Conservation (phyloP, 306 rosid species). For the Glycine soja region DNA sequence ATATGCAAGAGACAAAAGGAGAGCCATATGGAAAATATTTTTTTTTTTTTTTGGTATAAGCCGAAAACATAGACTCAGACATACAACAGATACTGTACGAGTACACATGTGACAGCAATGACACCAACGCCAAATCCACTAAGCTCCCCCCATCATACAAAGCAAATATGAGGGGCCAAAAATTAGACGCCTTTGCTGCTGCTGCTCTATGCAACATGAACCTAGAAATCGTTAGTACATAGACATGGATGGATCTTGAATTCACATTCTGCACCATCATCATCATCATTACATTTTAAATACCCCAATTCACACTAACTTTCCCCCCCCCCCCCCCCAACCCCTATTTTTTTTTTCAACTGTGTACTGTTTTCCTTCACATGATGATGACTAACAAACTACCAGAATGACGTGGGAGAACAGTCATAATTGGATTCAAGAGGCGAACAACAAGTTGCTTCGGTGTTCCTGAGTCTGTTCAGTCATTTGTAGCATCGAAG, state of each 20-base stretch:
- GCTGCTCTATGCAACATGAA: slow-evolving; percentile 53
- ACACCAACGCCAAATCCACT: slow-evolving; percentile 74
- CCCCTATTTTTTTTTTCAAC: slow-evolving; percentile 14
- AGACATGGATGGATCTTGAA: slow-evolving; percentile 57
- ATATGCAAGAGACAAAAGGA: slow-evolving; percentile 17
- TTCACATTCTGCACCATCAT: slow-evolving; percentile 47
- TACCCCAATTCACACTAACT: slow-evolving; percentile 59
- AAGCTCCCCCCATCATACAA: slow-evolving; percentile 53
- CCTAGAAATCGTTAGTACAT: slow-evolving; percentile 61
- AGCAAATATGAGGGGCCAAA: slow-evolving; percentile 59
- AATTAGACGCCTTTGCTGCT: slow-evolving; percentile 60
- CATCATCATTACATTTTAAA: slow-evolving; percentile 47
- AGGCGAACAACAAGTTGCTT: slow-evolving; percentile 37
- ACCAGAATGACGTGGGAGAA: slow-evolving; percentile 45
- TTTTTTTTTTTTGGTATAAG: slow-evolving; percentile 54
- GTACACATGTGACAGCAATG: slow-evolving; percentile 59
- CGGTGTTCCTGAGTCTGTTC: slow-evolving; percentile 41
- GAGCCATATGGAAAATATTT: slow-evolving; percentile 27
- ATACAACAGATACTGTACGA: slow-evolving; percentile 63
- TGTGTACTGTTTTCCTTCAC: slow-evolving; percentile 48
- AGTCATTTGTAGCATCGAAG: slow-evolving; percentile 89
- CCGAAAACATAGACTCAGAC: slow-evolving; percentile 71
- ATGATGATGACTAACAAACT: slow-evolving; percentile 48
- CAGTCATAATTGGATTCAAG: slow-evolving; percentile 55
- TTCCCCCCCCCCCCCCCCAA: slow-evolving; percentile 32